These are phyloP conservation scores for Pseudogymnoascus sp. DNA, from an alignment of 2,329 filamentous ascomycete genomes.

Conservation along the genomic window DNA sequence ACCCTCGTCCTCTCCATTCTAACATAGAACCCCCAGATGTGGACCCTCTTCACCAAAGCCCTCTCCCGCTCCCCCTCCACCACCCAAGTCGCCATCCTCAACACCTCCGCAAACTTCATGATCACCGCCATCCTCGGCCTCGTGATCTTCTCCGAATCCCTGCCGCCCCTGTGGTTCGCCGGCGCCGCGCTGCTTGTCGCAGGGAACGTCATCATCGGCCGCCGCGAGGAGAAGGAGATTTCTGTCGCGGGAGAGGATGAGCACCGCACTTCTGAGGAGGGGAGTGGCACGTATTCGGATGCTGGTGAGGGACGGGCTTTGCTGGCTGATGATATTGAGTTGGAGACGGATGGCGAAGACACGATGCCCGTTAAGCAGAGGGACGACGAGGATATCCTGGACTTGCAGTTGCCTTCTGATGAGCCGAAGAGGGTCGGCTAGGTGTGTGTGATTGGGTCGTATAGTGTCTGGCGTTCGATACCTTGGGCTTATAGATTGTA, in stretches of 20 bases:
- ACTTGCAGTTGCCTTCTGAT: constrained; percentile 4
- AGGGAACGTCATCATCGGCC: constrained; percentile 72
- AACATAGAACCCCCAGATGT: constrained; percentile 50
- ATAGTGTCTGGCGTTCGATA: constrained; percentile 13
- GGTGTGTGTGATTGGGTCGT: not conserved
- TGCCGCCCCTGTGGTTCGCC: constrained; percentile 71
- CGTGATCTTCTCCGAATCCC: constrained; percentile 62
- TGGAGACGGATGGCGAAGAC: constrained; percentile 9
- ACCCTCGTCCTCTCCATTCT: not conserved
- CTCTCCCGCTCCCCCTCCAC: constrained; percentile 69
- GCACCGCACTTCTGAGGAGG: not conserved
- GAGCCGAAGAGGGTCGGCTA: not conserved
- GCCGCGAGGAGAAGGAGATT: constrained; percentile 51
- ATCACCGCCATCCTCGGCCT: constrained; percentile 67
- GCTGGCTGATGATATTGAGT: constrained; percentile 14
- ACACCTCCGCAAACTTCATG: constrained; percentile 77
- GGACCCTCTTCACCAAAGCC: constrained; percentile 74
- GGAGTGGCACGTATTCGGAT: constrained; percentile 1
- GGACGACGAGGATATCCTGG: constrained; percentile 14
- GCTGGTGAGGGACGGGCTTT: constrained; percentile 1
- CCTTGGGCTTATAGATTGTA: constrained; percentile 2
- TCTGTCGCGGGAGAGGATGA: not conserved
- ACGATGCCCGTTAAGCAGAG: not conserved
- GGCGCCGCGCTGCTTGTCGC: constrained; percentile 66
- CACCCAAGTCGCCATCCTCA: constrained; percentile 74